Conservation (phyloP, 441 rosid species). For the Daphne laureola region DNA sequence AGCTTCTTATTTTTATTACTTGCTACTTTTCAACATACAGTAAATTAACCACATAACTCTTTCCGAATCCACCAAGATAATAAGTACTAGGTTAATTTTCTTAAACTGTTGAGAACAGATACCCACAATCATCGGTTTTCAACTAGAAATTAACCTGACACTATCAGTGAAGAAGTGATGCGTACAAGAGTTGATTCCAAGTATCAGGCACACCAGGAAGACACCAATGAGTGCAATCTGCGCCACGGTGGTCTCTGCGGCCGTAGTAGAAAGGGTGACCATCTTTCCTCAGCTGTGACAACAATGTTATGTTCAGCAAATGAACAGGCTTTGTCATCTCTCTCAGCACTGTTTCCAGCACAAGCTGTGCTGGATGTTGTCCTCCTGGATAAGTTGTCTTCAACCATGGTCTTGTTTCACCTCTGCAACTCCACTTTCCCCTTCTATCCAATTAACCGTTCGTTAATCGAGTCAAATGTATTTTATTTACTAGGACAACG, state of each 20-base stretch:
- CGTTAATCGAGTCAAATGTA: too few relatives aligned
- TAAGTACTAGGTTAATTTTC: too few relatives aligned
- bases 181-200: constrained; percentile 55
- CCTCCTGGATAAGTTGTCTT: constrained; percentile 29
- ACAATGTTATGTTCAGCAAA: constrained; percentile 30
- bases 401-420: constrained; percentile 25
- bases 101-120: too few relatives aligned
- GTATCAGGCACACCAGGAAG: constrained; percentile 53
- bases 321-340: constrained; percentile 25
- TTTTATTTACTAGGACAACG: too few relatives aligned
- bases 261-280: constrained; percentile 50
- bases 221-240: constrained; percentile 66
- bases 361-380: constrained; percentile 28
- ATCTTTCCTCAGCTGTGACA: constrained; percentile 50
- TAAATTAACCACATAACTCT: too few relatives aligned
- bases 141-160: too few relatives aligned
- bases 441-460: constrained; percentile 27
- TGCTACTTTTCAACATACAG: too few relatives aligned
- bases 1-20: too few relatives aligned
- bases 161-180: constrained; percentile 11
- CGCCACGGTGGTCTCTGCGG: constrained; percentile 24
- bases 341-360: constrained; percentile 26
- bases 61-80: too few relatives aligned
- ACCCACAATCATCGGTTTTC: too few relatives aligned
- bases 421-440: constrained; percentile 20